Percentiles rank a stretch among this genome's conserved stretches.
These are phyloP conservation scores for Plasmodium billcollinsi DNA, from an alignment of 169 alveolate genomes.

Conservation along the genomic window DNA sequence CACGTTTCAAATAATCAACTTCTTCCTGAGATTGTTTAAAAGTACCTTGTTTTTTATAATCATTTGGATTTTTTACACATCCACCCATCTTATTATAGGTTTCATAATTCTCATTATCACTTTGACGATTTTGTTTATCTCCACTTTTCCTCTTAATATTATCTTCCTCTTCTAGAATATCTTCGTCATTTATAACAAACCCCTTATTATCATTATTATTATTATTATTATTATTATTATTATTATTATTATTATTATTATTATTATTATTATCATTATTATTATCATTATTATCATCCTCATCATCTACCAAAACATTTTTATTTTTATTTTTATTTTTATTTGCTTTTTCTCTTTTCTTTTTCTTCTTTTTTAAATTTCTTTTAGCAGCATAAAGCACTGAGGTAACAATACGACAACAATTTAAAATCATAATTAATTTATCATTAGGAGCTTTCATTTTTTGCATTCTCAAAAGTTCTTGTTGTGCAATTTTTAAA, in stretches of 20 bases:
- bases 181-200: too few relatives aligned
- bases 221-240: slow-evolving; percentile 4
- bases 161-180: neutral
- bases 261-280: slow-evolving; percentile 73
- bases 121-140: neutral
- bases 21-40: too few relatives aligned
- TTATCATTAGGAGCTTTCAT: slow-evolving; percentile 86
- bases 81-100: too few relatives aligned
- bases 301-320: slow-evolving; percentile 52
- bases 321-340: neutral
- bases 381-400: slow-evolving; percentile 78
- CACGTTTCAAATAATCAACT: too few relatives aligned
- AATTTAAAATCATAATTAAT: slow-evolving; percentile 81
- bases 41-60: neutral
- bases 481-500: slow-evolving; percentile 34
- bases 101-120: too few relatives aligned
- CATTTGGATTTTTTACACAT: neutral
- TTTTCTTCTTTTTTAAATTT: neutral
- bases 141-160: neutral
- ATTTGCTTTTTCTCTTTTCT: neutral
- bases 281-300: slow-evolving; percentile 78
- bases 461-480: slow-evolving; percentile 64
- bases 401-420: slow-evolving; percentile 83
- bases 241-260: slow-evolving; percentile 70
- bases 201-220: neutral